Percentiles rank a stretch among this genome's conserved stretches.
phyloP scores from a whole-genome alignment of 345 rosid species.

The Hypericum perforatum region DNA sequence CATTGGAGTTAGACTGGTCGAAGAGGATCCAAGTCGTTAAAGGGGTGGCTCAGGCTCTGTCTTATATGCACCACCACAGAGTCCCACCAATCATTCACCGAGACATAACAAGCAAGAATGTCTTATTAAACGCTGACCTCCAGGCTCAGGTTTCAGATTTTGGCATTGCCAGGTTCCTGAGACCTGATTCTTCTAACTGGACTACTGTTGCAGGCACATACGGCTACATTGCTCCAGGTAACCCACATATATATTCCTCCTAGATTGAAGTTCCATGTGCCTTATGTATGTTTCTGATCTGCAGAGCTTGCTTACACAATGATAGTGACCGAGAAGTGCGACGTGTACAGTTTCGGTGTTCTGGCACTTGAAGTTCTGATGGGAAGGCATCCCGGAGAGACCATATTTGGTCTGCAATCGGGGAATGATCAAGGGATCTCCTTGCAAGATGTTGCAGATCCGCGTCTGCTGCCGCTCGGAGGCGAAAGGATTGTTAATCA shows the following conservation, averaged over 20 bases:
- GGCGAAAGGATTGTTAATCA: not conserved
- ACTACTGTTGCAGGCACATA: conserved; percentile 23
- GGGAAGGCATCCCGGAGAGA: not conserved
- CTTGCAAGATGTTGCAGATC: not conserved
- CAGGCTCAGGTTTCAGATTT: conserved; percentile 26
- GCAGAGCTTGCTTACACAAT: conserved; percentile 4
- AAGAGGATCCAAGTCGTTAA: conserved; percentile 13
- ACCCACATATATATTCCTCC: not conserved
- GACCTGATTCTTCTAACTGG: conserved; percentile 21
- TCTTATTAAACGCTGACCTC: conserved; percentile 12
- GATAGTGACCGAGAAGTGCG: conserved; percentile 1
- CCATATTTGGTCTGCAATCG: not conserved
- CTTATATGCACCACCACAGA: conserved; percentile 20
- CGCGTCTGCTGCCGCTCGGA: not conserved
- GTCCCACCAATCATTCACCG: conserved; percentile 22
- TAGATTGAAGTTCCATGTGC: not conserved
- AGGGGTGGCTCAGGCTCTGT: conserved; percentile 15
- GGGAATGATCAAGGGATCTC: not conserved
- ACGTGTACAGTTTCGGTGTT: conserved; percentile 5
- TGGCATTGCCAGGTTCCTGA: conserved; percentile 10
- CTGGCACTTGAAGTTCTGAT: not conserved
- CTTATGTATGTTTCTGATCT: not conserved
- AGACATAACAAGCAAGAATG: conserved; percentile 23
- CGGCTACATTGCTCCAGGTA: conserved; percentile 28
- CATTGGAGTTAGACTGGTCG: conserved; percentile 14